These are phyloP conservation scores for Geosiphon pyriformis DNA, from an alignment of 192 early-diverging fungal species.

Conservation along the genomic window DNA sequence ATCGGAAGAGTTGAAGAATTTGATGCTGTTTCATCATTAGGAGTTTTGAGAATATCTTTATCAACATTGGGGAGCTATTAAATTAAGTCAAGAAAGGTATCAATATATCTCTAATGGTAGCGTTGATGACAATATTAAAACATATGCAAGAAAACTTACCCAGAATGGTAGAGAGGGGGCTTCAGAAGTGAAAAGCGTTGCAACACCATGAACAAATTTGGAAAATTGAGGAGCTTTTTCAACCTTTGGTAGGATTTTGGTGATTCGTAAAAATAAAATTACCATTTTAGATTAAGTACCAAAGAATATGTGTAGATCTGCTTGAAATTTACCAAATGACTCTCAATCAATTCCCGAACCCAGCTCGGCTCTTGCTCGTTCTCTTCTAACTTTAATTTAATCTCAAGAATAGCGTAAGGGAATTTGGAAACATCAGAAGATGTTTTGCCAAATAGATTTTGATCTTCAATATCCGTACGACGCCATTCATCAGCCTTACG, in stretches of 20 bases:
- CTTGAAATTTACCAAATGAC: constrained; percentile 53
- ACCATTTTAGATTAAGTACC: too few species aligned
- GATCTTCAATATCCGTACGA: constrained; percentile 71
- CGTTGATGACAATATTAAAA: background rate
- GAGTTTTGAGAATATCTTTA: constrained; percentile 24
- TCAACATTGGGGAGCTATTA: constrained; percentile 23
- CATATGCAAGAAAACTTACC: constrained; percentile 28
- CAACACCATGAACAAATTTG: constrained; percentile 84
- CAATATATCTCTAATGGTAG: background rate
- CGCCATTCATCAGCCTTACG: constrained; percentile 89
- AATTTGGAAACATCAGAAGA: constrained; percentile 75
- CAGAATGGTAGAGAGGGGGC: constrained; percentile 62
- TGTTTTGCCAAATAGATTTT: constrained; percentile 74
- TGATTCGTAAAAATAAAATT: background rate
- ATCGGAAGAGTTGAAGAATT: background rate
- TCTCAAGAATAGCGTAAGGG: constrained; percentile 92
- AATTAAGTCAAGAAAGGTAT: background rate
- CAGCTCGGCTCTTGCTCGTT: constrained; percentile 67
- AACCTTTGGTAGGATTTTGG: constrained; percentile 29
- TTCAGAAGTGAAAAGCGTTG: constrained; percentile 58
- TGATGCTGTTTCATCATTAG: constrained; percentile 1
- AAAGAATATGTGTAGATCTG: too few species aligned
- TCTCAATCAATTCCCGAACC: constrained; percentile 68
- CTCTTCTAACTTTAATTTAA: constrained; percentile 70
- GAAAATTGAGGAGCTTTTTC: constrained; percentile 79